Base-by-base conservation (phyloP, 192 early-diverging fungal species). In the Backusella parvicylindrica region DNA sequence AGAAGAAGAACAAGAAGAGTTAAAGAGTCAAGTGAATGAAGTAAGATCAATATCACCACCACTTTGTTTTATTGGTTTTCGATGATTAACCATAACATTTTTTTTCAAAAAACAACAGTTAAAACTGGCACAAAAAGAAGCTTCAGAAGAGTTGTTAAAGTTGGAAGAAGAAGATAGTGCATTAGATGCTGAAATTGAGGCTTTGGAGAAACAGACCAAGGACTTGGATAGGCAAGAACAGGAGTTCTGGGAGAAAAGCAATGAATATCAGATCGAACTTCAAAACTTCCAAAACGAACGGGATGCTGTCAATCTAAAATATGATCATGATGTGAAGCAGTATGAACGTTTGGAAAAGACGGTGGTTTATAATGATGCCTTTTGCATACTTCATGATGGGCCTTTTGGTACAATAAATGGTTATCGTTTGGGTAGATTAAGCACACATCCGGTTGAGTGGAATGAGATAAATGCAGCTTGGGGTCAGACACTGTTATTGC, bases 381-480 rank as follows among this genome's bases (percentile, higher is more conserved):
- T 98, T 80, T 91, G 91, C 64, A 97, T 99, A 40, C 81, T 90
- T 40, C 91, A 96, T 49, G 90, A 91, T 72, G 95, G 95, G 1
- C 88, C 90, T 36, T 92, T 98, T 79, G 96, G 92, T 8, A 95
- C 93, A 9, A 99, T 99, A 77, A 98, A 99, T 81, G 96, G 95
- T 1, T 95, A 96, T 71, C 85, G 97, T 26, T 77, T 99, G 47
- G 97, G 97, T 21, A 88, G 94, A 28, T 85, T 95, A 12, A 87
- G 91, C 11, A 83, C 84, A 6, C 88, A 93, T 75, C 87, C 86
- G 37, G 87, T 99, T 35, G 96, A 97, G 41, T 99, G 97, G 97
- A 85, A 82, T 28, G 97, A 99, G 84, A 96, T 99, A 70, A 99
- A 99, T 84, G 95, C 97, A 0, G 97, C 93, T 1, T 92, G 95